phyloP scores from a whole-genome alignment of 176 grass and related monocot genomes.

The Tillandsia leiboldiana region DNA sequence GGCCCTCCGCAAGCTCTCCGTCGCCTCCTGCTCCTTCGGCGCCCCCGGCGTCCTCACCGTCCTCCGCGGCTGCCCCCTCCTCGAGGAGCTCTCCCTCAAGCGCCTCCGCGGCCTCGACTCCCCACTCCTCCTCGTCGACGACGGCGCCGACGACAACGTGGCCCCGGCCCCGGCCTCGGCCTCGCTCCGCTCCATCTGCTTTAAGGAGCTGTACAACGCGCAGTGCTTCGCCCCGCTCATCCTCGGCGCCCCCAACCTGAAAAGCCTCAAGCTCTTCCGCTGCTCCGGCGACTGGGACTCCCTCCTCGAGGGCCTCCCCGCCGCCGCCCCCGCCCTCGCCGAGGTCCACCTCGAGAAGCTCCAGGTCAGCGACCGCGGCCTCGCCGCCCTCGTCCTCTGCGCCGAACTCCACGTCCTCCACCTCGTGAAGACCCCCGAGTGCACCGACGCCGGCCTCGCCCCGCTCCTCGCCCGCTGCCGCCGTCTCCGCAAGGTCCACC shows the following conservation, averaged over 20 bases:
- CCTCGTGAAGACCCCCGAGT: conserved; percentile 86
- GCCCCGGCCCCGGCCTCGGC: background rate
- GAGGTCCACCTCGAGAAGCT: conserved; percentile 96
- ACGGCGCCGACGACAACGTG: background rate
- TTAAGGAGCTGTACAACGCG: conserved; percentile 92
- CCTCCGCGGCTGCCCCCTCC: conserved; percentile 35
- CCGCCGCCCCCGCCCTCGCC: conserved; percentile 25
- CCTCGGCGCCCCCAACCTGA: conserved; percentile 45
- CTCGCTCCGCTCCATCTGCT: conserved; percentile 45
- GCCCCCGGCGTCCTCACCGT: conserved; percentile 44
- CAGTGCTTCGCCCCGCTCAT: conserved; percentile 71
- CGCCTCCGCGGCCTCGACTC: conserved; percentile 39
- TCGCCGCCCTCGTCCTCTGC: conserved; percentile 31
- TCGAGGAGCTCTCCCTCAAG: conserved; percentile 79
- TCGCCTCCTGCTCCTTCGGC: conserved; percentile 41
- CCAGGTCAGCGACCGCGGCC: conserved; percentile 80
- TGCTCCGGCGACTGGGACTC: conserved; percentile 84
- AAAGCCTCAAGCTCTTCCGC: conserved; percentile 53
- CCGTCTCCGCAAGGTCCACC: conserved; percentile 73
- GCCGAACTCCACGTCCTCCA: conserved; percentile 59
- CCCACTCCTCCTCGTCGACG: no score
- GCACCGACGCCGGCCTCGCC: conserved; percentile 67
- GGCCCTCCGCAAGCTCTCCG: conserved; percentile 61
- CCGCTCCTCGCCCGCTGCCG: conserved; percentile 58
- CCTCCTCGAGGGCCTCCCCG: conserved; percentile 38